Base-by-base conservation (phyloP, 2,329 filamentous ascomycete species). In the Camptophora hylomeconis region DNA sequence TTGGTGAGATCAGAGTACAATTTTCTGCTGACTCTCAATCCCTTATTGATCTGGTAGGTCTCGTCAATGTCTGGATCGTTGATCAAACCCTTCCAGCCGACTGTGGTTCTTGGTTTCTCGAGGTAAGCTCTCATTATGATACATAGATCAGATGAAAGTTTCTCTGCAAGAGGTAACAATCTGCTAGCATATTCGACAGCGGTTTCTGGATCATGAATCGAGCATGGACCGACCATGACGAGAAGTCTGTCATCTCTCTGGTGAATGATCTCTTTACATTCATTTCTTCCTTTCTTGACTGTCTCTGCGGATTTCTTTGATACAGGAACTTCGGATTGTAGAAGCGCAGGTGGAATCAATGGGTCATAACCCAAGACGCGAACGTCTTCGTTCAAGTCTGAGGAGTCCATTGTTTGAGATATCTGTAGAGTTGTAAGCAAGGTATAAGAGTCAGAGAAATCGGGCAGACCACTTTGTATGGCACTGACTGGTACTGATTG, bases 11-110 rank as follows among this genome's bases (percentile, higher is more conserved):
- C 84, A 39, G 92, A 77, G 58, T 94, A 95, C 52, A 98, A 69
- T 58, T 95, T 77, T 44, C 89, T 72, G 32, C 83, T 81, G 31
- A 84, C 65, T 28, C 81, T 75, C 49, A 98, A 60, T 12, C 89
- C 89, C 67, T 95, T 95, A 69, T 95, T 95, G 63, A 98, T 95
- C 61, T 94, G 76, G 78, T 93, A 95, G 57, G 80, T 89, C 56
- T 93, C 87, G 58, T 95, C 86, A 51, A 98, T 92, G 50, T 95
- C 87, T 2, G 89, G 89, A 58, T 98, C 89, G 55, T 98, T 95
- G 63, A 98, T 92, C 46, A 98, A 65, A 27, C 89, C 89, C 65
- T 98, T 98, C 89, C 89, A 98, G 45, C 89, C 89, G 16, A 98
- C 83, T 0, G 89, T 98, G 16, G 89, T 98, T 41, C 89, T 76